phyloP scores from a whole-genome alignment of 306 rosid genomes.

The Pachyrhizus erosus region DNA sequence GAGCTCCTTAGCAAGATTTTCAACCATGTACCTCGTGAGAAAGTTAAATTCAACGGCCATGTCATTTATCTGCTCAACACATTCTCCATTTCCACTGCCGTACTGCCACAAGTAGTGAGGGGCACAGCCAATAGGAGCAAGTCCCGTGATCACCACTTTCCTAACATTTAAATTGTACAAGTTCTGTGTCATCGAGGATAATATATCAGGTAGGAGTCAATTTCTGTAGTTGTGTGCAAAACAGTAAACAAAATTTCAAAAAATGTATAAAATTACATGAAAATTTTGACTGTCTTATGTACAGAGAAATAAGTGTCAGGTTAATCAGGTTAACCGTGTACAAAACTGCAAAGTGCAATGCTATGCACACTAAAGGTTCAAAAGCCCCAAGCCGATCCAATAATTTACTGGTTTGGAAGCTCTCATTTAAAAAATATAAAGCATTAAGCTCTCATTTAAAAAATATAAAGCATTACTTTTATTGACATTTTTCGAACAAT shows the following conservation, averaged over 20 bases:
- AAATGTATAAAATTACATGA: not conserved
- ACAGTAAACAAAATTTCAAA: not conserved
- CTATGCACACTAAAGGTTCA: not conserved
- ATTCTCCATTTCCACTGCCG: conserved; percentile 64
- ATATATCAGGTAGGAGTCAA: conserved; percentile 25
- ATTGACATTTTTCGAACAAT: not conserved
- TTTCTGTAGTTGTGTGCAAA: conserved; percentile 3
- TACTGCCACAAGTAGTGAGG: conserved; percentile 82
- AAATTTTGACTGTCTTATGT: not conserved
- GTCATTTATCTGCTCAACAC: conserved; percentile 76
- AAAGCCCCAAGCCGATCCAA: not conserved
- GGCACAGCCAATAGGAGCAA: conserved; percentile 91
- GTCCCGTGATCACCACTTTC: conserved; percentile 80
- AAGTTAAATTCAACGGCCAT: conserved; percentile 85
- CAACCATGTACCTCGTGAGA: conserved; percentile 73
- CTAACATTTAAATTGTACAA: conserved; percentile 73
- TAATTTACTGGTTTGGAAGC: not conserved
- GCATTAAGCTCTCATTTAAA: not conserved
- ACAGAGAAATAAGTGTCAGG: not conserved
- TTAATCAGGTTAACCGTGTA: not conserved
- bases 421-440: not conserved
- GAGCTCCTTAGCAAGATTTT: conserved; percentile 66
- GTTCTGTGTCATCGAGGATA: conserved; percentile 60
- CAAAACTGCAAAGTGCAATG: not conserved
- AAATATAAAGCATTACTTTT: not conserved